Base-by-base conservation (phyloP, 2,329 filamentous ascomycete species). In the Trichophyton mentagrophytes region DNA sequence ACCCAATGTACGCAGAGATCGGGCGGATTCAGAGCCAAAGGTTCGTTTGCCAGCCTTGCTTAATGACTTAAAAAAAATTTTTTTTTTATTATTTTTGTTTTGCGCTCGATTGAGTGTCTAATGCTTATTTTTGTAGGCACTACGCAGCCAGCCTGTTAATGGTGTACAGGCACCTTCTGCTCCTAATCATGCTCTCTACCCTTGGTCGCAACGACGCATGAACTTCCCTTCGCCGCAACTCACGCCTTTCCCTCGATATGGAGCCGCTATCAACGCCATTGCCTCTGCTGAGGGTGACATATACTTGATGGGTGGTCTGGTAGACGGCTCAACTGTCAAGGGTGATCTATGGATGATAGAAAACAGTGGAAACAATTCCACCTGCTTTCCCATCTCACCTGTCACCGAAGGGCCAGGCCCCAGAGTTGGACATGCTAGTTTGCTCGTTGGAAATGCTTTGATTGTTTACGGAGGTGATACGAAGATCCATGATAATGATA, bases 381-480 rank as follows among this genome's bases (percentile, higher is more conserved):
- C 89, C 22, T 97, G 93, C 74, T 95, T 95, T 71, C 92, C 91
- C 25, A 84, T 99, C 61, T 84, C 88, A 9, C 96, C 93, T 0
- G 93, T 90, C 0, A 88, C 90, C 20, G 93, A 99, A 74, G 93
- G 93, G 0, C 95, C 93, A 1, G 91, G 93, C 3, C 93, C 95
- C 1, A 84, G 93, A 77, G 93, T 99, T 59, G 93, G 93, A 2
- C 93, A 99, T 76, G 82, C 92, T 20, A 95, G 91, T 78, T 79
- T 99, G 69, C 80, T 99, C 15, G 93, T 99, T 60, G 95, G 95
- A 61, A 99, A 99, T 74, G 93, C 93, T 0, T 99, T 97, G 72
- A 99, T 99, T 67, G 93, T 99, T 11, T 99, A 97, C 70, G 95
- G 93, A 57, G 93, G 93, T 70, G 95, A 99, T 73, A 99, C 93